A percentile compares a stretch with the other conserved stretches of the same genome.
Conservation (phyloP, 2,329 filamentous ascomycete species). For the Neofusicoccum sp. region DNA sequence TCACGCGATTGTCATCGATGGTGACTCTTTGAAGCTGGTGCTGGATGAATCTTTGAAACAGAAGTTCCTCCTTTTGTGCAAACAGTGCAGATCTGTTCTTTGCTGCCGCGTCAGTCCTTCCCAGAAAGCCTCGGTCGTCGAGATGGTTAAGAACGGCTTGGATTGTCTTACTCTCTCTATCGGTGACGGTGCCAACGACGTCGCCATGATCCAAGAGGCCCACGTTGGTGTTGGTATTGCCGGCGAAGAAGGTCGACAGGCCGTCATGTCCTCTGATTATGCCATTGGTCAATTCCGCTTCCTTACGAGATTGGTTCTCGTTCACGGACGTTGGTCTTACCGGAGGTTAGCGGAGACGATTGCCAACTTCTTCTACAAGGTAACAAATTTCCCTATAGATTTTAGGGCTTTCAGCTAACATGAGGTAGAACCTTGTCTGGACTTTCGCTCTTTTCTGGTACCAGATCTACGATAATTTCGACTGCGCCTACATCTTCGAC, state of each 20-base stretch:
- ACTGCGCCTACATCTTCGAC: constrained; percentile 95
- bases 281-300: constrained; percentile 93
- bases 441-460: constrained; percentile 97
- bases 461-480: constrained; percentile 91
- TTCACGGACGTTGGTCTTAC: constrained; percentile 97
- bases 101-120: constrained; percentile 96
- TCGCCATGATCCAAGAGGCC: constrained; percentile 96
- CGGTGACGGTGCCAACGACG: constrained; percentile 91
- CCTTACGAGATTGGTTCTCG: constrained; percentile 77
- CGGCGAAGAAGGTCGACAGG: constrained; percentile 86
- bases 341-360: constrained; percentile 87
- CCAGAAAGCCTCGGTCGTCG: constrained; percentile 95
- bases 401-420: constrained; percentile 32
- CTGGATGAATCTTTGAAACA: constrained; percentile 80
- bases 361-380: constrained; percentile 98
- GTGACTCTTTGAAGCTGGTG: constrained; percentile 86
- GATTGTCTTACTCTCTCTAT: constrained; percentile 96
- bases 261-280: constrained; percentile 95
- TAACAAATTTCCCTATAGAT: not conserved
- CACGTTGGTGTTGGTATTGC: constrained; percentile 96
- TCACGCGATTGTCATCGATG: constrained; percentile 91
- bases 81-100: constrained; percentile 92
- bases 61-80: constrained; percentile 92
- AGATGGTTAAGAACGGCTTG: constrained; percentile 90
- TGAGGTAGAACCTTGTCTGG: constrained; percentile 80